Evolutionary conservation across 2,329 filamentous ascomycete species (phyloP).

Genomic region (Colletotrichum camelliae): DNA sequence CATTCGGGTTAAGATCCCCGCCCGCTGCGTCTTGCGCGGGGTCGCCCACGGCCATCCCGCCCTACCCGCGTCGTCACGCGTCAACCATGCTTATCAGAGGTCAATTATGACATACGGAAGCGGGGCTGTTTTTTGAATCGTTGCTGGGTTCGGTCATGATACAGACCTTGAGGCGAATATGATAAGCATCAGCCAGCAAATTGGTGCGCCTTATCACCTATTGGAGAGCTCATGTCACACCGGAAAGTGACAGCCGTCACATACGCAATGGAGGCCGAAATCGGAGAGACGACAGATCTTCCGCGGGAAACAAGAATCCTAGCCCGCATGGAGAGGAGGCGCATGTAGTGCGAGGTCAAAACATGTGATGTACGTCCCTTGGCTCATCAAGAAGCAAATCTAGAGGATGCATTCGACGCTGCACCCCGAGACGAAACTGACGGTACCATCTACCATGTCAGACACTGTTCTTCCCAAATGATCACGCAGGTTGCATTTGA

Average conservation of each 20-base stretch:
- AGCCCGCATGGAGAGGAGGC: not conserved
- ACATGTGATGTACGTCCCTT: not conserved
- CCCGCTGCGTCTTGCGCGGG: not conserved
- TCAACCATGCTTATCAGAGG: not conserved
- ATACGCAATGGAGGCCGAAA: not conserved
- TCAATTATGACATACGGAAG: not conserved
- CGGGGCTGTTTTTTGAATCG: not conserved
- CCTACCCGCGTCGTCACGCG: not conserved
- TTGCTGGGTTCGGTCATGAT: not conserved
- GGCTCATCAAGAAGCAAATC: not conserved
- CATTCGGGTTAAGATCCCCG: not conserved
- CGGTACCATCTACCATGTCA: not conserved
- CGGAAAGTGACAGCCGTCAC: not conserved
- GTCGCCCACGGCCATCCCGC: not conserved
- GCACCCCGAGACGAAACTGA: not conserved
- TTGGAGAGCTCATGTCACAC: not conserved
- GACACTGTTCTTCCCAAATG: not conserved
- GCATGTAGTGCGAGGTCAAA: not conserved
- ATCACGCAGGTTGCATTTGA: not conserved
- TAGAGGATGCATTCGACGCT: not conserved
- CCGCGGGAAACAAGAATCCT: not conserved
- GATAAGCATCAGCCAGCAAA: not conserved
- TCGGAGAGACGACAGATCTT: not conserved
- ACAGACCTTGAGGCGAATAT: not conserved
- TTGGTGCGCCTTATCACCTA: not conserved